Base-by-base conservation (phyloP, 2,329 filamentous ascomycete species). In the Xylaria sp. region DNA sequence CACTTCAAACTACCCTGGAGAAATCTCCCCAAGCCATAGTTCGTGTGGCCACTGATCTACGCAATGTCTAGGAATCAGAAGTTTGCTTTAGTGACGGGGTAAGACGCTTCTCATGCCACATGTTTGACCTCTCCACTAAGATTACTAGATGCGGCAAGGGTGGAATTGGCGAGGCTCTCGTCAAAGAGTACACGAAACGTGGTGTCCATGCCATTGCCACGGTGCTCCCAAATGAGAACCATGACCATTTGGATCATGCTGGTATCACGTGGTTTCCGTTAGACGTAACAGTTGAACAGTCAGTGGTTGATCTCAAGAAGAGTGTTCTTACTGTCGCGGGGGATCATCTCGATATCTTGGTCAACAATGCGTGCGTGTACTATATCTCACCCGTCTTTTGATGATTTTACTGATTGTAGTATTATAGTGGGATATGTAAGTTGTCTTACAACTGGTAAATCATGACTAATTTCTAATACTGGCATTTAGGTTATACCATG, bases 401-500 rank as follows among this genome's bases (percentile, higher is more conserved):
- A 41, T 41, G 39, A 13, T 41, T 13, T 50, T n/a, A 20, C 46
- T 20, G 18, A 20, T 7, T 5, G 8, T 20, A 3, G n/a, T 13
- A 28, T 6, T n/a, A 25, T 23, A 65, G 62, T 6, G 62, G 62
- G 23, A 50, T 64, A 18, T 18, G 62, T 64, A 57, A 46, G 41
- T 9, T 28, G 9, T n/a, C 18, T 58, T 15, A n/a, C 18, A 15
- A 46, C 41, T 15, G 23, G 13, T 39, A 18, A 20, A 31, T 39
- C 9, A 5, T 8, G 10, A 10, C 10, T 37, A 37, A 10, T 9
- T 39, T 39, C 54, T 56, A 25, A 46, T 4, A n/a, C 20, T n/a
- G 3, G 8, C 15, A 6, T 23, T 2, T 15, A 65, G 74, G n/a
- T 13, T 77, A 77, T 25, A 77, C 75, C 2, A 77, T 77, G 75